Conservation (phyloP, 2,329 filamentous ascomycete genomes). For the Xylaria sp. region DNA sequence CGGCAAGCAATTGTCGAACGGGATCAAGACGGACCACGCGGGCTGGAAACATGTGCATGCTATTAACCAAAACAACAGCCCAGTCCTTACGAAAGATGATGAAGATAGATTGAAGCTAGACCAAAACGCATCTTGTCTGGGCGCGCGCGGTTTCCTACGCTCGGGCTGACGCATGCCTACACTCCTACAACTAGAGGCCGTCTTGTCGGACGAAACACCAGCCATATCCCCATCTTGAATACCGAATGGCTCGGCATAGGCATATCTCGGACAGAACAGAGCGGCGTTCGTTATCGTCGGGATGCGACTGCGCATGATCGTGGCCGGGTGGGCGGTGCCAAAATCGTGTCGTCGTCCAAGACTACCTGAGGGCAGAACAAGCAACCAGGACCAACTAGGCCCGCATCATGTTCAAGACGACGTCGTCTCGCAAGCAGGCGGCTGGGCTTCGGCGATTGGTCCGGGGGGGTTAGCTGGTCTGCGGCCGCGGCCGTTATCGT, state of each 20-base stretch:
- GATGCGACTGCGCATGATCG: conserved; percentile 35
- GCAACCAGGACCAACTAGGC: conserved; percentile 29
- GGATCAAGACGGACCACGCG: conserved; percentile 66
- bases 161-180: background rate
- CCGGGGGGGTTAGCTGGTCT: conserved; percentile 10
- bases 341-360: conserved; percentile 24
- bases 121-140: background rate
- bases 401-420: conserved; percentile 31
- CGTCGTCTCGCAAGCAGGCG: conserved; percentile 20
- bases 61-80: conserved; percentile 38
- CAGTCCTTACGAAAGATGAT: conserved; percentile 10
- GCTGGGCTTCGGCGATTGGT: conserved; percentile 16
- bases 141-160: background rate
- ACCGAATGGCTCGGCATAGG: conserved; percentile 13
- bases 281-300: conserved; percentile 12
- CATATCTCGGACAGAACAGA: conserved; percentile 11
- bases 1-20: conserved; percentile 83
- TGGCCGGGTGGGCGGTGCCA: conserved; percentile 20
- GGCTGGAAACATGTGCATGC: conserved; percentile 45
- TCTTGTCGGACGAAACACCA: conserved; percentile 17
- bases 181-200: conserved; percentile 13
- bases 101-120: conserved; percentile 2
- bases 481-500: background rate
- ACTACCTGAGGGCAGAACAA: conserved; percentile 18
- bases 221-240: conserved; percentile 21